A percentile compares a stretch with the other conserved stretches of the same genome.
Evolutionary conservation across 163 green algal species (phyloP).

Genomic region (Chlamydomonas reinhardtii): DNA sequence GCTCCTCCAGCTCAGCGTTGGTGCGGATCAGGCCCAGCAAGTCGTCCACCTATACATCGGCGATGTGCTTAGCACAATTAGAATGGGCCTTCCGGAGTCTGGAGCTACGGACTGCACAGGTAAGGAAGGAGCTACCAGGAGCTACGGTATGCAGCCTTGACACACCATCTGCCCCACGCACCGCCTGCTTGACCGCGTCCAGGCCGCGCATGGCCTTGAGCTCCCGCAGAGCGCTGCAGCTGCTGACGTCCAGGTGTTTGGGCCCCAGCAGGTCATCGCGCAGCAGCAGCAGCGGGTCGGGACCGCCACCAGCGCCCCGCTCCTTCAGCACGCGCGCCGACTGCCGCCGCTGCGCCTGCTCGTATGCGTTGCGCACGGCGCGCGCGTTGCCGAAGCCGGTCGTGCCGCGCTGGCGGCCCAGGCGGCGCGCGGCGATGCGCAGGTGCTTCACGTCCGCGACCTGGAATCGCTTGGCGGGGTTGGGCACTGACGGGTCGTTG

Average conservation of each 20-base stretch:
- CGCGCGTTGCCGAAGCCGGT: slow-evolving; percentile 69
- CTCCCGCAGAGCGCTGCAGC: slow-evolving; percentile 38
- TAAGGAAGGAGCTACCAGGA: too few relatives aligned
- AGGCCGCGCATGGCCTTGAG: slow-evolving; percentile 38
- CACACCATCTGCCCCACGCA: background rate
- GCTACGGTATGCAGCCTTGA: too few relatives aligned
- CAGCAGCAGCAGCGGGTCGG: slow-evolving; percentile 41
- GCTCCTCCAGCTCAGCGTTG: slow-evolving; percentile 67
- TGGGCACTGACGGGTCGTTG: background rate
- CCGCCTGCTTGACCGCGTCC: slow-evolving; percentile 38
- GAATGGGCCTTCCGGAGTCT: too few relatives aligned
- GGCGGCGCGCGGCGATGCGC: slow-evolving; percentile 56
- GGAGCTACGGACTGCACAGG: too few relatives aligned
- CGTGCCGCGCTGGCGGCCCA: slow-evolving; percentile 58
- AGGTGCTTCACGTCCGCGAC: slow-evolving; percentile 53
- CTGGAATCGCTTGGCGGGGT: slow-evolving; percentile 25
- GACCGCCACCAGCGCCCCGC: background rate
- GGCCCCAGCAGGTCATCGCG: slow-evolving; percentile 65
- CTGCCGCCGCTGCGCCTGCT: slow-evolving; percentile 56
- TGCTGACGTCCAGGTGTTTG: slow-evolving; percentile 46
- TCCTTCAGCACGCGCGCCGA: slow-evolving; percentile 51
- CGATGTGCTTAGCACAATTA: too few relatives aligned
- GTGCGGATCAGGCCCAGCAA: slow-evolving; percentile 57
- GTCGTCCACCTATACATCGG: slow-evolving; percentile 36
- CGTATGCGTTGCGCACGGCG: slow-evolving; percentile 63